Percentiles rank a stretch among this genome's conserved stretches.
phyloP scores from a whole-genome alignment of 306 rosid genomes.

The Ochetophila trinervis region DNA sequence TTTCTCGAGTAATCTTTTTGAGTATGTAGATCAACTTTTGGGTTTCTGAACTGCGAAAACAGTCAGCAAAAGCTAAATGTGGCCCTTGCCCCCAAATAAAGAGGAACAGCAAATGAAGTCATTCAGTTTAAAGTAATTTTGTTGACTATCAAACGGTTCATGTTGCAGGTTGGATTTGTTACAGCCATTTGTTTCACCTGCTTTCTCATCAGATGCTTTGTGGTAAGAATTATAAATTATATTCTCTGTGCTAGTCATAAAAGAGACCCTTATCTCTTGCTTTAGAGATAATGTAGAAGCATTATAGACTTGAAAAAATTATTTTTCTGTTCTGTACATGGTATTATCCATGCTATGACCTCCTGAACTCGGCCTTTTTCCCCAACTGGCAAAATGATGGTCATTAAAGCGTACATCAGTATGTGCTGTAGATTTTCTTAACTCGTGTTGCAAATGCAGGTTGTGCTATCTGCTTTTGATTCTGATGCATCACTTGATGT shows the following conservation, averaged over 20 bases:
- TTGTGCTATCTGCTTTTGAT: conserved; percentile 68
- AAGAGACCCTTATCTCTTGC: neutral
- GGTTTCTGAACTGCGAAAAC: neutral
- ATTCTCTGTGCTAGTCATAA: conserved; percentile 1
- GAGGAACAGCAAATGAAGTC: neutral
- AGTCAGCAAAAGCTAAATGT: neutral
- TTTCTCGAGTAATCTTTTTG: neutral
- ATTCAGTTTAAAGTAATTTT: neutral
- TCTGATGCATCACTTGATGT: conserved; percentile 80
- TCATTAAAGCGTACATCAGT: conserved; percentile 9
- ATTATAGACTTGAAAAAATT: neutral
- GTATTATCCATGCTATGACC: too few relatives aligned
- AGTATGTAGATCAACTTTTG: neutral
- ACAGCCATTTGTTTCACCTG: conserved; percentile 96
- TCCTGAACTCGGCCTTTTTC: too few relatives aligned
- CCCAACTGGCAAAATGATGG: too few relatives aligned
- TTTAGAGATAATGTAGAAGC: too few relatives aligned
- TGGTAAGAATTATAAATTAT: conserved; percentile 52
- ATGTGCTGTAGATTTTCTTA: conserved; percentile 6
- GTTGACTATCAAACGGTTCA: conserved; percentile 23
- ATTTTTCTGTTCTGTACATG: neutral
- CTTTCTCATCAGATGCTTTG: conserved; percentile 84
- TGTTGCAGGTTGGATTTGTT: conserved; percentile 90
- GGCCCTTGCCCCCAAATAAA: neutral
- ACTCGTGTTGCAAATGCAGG: conserved; percentile 48